phyloP scores from a whole-genome alignment of 768 basidiomycete species.

The Zangia roseola region DNA sequence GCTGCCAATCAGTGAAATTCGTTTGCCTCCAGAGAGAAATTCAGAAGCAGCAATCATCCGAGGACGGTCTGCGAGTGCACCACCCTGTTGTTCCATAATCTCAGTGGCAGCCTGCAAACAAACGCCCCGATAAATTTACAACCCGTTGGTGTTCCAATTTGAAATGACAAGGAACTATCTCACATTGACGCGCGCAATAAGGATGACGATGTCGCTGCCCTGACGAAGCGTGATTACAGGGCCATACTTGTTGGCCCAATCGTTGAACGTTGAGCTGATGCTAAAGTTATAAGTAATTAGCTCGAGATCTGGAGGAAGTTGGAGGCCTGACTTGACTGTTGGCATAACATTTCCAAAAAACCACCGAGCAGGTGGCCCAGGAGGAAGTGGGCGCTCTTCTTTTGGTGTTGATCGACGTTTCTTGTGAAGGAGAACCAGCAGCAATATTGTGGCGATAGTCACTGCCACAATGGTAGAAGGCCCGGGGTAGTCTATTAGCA shows the following conservation, averaged over 20 bases:
- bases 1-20: constrained; percentile 45
- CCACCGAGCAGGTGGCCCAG: constrained; percentile 13
- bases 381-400: constrained; percentile 12
- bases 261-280: constrained; percentile 37
- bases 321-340: constrained; percentile 5
- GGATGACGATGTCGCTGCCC: constrained; percentile 32
- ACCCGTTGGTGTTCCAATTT: neutral
- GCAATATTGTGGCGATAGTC: neutral
- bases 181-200: constrained; percentile 22
- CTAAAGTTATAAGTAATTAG: constrained; percentile 1
- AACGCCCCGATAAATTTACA: neutral
- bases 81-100: constrained; percentile 62
- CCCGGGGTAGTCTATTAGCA: neutral
- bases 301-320: neutral
- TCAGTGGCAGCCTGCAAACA: constrained; percentile 47
- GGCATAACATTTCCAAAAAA: constrained; percentile 10
- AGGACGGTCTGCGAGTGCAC: constrained; percentile 49
- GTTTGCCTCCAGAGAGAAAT: constrained; percentile 53
- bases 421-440: neutral
- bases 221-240: constrained; percentile 55
- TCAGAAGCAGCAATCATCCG: constrained; percentile 51
- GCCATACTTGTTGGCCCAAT: constrained; percentile 57
- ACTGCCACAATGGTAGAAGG: neutral
- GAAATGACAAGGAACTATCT: neutral
- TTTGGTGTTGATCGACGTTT: constrained; percentile 1